Percentiles rank a stretch among this genome's conserved stretches.
Evolutionary conservation across 805 yeast species (phyloP).

Genomic region (Starmera dryadoides): DNA sequence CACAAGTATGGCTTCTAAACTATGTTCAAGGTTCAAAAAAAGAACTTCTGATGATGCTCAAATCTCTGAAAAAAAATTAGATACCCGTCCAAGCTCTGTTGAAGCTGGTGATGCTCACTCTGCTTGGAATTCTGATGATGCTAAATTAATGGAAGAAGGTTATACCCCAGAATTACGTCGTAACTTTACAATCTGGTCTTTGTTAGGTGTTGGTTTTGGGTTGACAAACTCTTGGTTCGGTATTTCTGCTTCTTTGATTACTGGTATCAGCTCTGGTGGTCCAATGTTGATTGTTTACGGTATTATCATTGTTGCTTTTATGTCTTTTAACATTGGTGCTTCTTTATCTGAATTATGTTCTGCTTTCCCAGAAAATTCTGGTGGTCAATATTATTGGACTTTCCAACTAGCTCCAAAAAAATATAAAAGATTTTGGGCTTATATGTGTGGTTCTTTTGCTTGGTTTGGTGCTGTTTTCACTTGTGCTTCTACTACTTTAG

Average conservation of each 20-base stretch:
- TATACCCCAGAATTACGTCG: conserved; percentile 12
- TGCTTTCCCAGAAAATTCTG: conserved; percentile 46
- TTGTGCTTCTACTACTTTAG: conserved; percentile 49
- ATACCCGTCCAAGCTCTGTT: not conserved
- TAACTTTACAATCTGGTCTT: conserved; percentile 36
- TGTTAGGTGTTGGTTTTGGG: conserved; percentile 54
- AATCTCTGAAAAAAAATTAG: too few relatives aligned
- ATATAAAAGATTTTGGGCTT: conserved; percentile 33
- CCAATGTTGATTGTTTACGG: conserved; percentile 53
- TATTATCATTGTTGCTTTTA: conserved; percentile 39
- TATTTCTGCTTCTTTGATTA: conserved; percentile 45
- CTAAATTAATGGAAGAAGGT: conserved; percentile 1
- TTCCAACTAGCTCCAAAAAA: conserved; percentile 41
- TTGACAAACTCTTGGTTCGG: conserved; percentile 59
- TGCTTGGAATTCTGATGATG: not conserved
- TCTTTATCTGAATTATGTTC: conserved; percentile 47
- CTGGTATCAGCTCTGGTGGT: conserved; percentile 53
- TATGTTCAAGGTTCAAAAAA: too few relatives aligned
- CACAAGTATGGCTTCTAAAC: too few relatives aligned
- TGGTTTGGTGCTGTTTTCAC: conserved; percentile 59
- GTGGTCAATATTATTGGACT: conserved; percentile 58
- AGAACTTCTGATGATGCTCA: too few relatives aligned
- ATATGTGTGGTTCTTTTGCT: conserved; percentile 53
- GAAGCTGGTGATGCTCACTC: not conserved
- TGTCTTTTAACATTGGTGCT: conserved; percentile 40